Evolutionary conservation across 371 early-diverging fungal species (phyloP).

Genomic region (Choanephora cucurbitarum): DNA sequence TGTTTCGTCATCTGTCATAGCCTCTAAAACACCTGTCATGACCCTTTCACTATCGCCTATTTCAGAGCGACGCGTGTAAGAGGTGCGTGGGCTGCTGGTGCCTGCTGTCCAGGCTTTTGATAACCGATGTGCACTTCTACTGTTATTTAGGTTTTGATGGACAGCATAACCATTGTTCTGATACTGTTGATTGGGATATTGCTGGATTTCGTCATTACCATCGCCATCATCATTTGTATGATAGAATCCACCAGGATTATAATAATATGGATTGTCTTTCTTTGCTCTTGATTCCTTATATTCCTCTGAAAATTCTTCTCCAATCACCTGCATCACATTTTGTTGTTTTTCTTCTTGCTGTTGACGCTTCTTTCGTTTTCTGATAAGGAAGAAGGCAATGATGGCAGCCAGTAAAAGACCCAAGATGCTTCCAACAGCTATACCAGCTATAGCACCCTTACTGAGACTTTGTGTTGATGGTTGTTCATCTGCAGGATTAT

Average conservation of each 20-base stretch:
- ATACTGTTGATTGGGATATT: neutral
- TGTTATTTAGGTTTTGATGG: neutral
- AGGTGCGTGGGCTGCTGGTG: conserved; percentile 7
- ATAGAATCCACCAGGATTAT: conserved; percentile 15
- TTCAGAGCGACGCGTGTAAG: conserved; percentile 24
- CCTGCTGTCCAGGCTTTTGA: conserved; percentile 18
- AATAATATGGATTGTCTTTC: conserved; percentile 11
- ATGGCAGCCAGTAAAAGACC: conserved; percentile 13
- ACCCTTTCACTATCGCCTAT: conserved; percentile 41
- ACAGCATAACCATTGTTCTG: neutral
- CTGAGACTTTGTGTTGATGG: neutral
- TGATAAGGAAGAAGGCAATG: conserved; percentile 12
- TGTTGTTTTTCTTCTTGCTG: neutral
- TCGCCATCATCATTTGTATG: conserved; percentile 12
- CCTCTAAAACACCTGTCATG: conserved; percentile 35
- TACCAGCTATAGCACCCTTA: conserved; percentile 28
- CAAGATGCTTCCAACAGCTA: conserved; percentile 21
- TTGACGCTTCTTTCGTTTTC: conserved; percentile 6
- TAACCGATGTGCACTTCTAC: conserved; percentile 5
- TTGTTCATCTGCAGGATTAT: neutral
- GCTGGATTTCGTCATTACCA: conserved; percentile 3
- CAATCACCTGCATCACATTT: neutral
- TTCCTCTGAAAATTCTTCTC: conserved; percentile 11
- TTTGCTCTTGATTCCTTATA: conserved; percentile 1
- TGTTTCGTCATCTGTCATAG: conserved; percentile 16